A percentile compares a stretch with the other conserved stretches of the same genome.
phyloP scores from a whole-genome alignment of 306 rosid species.

The Inga laurina region DNA sequence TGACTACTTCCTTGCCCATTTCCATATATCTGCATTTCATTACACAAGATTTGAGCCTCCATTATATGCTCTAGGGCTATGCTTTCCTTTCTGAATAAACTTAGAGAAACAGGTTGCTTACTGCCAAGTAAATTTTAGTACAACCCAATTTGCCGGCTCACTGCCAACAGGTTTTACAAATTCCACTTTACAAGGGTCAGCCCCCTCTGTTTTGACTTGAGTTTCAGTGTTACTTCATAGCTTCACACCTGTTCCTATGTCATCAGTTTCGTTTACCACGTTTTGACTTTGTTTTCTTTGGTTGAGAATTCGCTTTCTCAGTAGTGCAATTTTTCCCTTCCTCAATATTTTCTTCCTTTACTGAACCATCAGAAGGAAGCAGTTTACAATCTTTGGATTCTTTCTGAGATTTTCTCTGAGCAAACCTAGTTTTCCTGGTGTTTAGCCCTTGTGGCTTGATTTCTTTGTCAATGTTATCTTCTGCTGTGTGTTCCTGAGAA shows the following conservation, averaged over 20 bases:
- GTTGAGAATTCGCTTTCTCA: conserved; percentile 22
- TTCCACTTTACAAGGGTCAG: background rate
- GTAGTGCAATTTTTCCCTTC: background rate
- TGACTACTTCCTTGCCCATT: background rate
- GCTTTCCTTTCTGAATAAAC: conserved; percentile 42
- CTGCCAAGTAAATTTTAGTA: background rate
- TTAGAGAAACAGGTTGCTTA: conserved; percentile 32
- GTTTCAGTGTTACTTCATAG: background rate
- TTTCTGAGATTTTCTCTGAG: conserved; percentile 18
- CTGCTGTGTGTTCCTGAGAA: conserved; percentile 23
- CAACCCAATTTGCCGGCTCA: background rate
- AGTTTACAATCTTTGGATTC: conserved; percentile 25
- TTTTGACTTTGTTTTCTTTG: conserved; percentile 26
- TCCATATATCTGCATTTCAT: background rate
- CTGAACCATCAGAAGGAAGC: background rate
- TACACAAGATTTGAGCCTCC: background rate
- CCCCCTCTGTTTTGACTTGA: background rate
- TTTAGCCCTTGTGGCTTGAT: conserved; percentile 19
- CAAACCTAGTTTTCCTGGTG: conserved; percentile 16
- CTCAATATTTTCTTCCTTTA: conserved; percentile 24
- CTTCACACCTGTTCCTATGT: background rate
- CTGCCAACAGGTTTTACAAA: background rate
- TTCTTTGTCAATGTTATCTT: conserved; percentile 26
- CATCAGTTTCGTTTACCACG: conserved; percentile 21
- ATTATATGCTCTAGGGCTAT: conserved; percentile 33